A percentile compares a stretch with the other conserved stretches of the same genome.
These are phyloP conservation scores for Globisporangium carolinianum DNA, from an alignment of 352 stramenopile genomes.

Conservation along the genomic window DNA sequence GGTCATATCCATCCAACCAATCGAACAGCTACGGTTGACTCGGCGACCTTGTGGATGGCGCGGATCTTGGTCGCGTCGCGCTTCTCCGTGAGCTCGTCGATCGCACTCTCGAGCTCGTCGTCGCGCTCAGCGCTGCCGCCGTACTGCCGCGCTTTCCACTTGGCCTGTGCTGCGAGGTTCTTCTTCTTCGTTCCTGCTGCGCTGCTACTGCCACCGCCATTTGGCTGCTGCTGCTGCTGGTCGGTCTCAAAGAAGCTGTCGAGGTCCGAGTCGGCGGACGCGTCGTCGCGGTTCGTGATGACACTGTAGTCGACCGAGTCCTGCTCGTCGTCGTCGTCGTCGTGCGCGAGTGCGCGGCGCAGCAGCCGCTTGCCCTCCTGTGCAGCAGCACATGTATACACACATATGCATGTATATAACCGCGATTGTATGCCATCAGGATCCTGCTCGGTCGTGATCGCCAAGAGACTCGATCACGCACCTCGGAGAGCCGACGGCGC, in stretches of 20 bases:
- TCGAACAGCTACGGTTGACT: conserved; percentile 1
- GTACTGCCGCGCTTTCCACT: conserved; percentile 31
- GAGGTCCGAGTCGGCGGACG: conserved; percentile 54
- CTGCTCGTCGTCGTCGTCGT: conserved; percentile 24
- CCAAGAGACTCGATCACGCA: neutral
- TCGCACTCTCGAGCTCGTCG: conserved; percentile 38
- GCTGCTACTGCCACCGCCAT: conserved; percentile 4
- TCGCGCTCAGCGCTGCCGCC: conserved; percentile 21
- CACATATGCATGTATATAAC: neutral
- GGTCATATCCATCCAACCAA: neutral
- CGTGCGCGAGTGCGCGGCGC: conserved; percentile 38
- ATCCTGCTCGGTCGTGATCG: neutral
- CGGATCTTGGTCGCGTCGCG: conserved; percentile 50
- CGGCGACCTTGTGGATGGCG: conserved; percentile 34
- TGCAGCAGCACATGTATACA: neutral
- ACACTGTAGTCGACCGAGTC: conserved; percentile 26
- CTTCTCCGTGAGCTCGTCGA: conserved; percentile 59
- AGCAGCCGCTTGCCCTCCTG: conserved; percentile 50
- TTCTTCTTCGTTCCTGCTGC: conserved; percentile 14
- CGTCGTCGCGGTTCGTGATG: conserved; percentile 35
- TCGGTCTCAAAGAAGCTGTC: conserved; percentile 49
- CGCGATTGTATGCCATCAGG: neutral
- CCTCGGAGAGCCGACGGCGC: conserved; percentile 28
- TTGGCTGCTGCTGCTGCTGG: conserved; percentile 3
- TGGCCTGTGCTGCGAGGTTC: conserved; percentile 11